Conservation (phyloP, 208 protist species). For the Leishmania gerbilli region DNA sequence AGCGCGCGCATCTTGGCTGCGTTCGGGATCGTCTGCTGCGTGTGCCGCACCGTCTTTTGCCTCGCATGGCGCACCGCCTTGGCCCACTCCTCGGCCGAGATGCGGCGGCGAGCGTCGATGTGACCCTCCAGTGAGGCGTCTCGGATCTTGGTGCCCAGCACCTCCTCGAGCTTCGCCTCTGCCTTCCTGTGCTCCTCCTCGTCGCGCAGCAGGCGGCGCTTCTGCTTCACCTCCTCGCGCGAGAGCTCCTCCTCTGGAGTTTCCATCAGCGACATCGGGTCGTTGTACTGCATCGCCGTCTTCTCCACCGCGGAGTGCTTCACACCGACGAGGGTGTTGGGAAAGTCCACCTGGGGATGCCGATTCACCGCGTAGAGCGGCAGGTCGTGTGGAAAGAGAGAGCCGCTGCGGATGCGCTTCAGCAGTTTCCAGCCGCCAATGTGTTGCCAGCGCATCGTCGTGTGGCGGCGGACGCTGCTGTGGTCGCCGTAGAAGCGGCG, state of each 20-base stretch:
- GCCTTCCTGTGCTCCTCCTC: constrained; percentile 62
- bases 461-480: constrained; percentile 60
- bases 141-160: constrained; percentile 59
- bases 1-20: constrained; percentile 63
- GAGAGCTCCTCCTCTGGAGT: constrained; percentile 53
- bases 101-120: constrained; percentile 69
- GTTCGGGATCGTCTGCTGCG: constrained; percentile 69
- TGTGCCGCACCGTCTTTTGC: constrained; percentile 67
- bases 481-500: constrained; percentile 84
- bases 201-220: constrained; percentile 48
- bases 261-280: constrained; percentile 56
- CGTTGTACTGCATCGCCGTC: constrained; percentile 90
- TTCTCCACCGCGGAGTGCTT: constrained; percentile 77
- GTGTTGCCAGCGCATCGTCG: constrained; percentile 87
- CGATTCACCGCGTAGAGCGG: constrained; percentile 77
- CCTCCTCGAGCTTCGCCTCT: constrained; percentile 66
- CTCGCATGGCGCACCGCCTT: constrained; percentile 73
- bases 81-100: constrained; percentile 78
- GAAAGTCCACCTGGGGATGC: constrained; percentile 82
- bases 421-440: constrained; percentile 90
- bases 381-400: constrained; percentile 80
- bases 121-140: constrained; percentile 33
- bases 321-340: constrained; percentile 78
- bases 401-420: constrained; percentile 65
- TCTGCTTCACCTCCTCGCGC: constrained; percentile 57